A percentile compares a stretch with the other conserved stretches of the same genome.
These are phyloP conservation scores for Citrus maxima DNA, from an alignment of 345 rosid genomes.

Conservation along the genomic window DNA sequence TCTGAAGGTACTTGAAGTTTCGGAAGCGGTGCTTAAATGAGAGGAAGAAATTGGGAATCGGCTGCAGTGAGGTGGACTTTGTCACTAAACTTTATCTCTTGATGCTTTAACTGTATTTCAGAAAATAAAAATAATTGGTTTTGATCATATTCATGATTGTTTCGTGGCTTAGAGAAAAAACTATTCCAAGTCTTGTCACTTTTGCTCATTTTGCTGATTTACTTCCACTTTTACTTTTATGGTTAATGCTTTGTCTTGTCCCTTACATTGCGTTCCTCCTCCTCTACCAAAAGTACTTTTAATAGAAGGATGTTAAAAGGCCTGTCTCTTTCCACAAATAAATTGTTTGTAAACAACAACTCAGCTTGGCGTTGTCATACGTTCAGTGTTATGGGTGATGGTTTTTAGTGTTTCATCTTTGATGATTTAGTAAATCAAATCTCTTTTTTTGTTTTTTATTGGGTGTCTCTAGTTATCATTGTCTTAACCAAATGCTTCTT, in stretches of 20 bases:
- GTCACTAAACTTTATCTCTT: conserved; percentile 10
- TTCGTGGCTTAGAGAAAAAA: not conserved
- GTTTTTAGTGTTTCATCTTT: not conserved
- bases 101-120: not conserved
- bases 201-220: not conserved
- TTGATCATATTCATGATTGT: not conserved
- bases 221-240: not conserved
- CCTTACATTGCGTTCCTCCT: not conserved
- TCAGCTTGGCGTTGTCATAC: not conserved
- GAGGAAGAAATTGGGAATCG: conserved; percentile 83
- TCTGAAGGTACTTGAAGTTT: conserved; percentile 80
- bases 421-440: not conserved
- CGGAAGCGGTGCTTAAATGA: conserved; percentile 88
- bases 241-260: not conserved
- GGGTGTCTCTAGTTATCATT: not conserved
- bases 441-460: not conserved
- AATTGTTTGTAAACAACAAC: too few relatives aligned
- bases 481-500: not conserved
- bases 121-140: not conserved
- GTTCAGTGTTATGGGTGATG: not conserved
- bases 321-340: not conserved
- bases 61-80: conserved; percentile 84
- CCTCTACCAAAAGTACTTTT: too few relatives aligned
- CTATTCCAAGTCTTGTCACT: not conserved
- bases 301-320: not conserved